These are phyloP conservation scores for Stipa capillata DNA, from an alignment of 176 grass and related monocot genomes.

Conservation along the genomic window DNA sequence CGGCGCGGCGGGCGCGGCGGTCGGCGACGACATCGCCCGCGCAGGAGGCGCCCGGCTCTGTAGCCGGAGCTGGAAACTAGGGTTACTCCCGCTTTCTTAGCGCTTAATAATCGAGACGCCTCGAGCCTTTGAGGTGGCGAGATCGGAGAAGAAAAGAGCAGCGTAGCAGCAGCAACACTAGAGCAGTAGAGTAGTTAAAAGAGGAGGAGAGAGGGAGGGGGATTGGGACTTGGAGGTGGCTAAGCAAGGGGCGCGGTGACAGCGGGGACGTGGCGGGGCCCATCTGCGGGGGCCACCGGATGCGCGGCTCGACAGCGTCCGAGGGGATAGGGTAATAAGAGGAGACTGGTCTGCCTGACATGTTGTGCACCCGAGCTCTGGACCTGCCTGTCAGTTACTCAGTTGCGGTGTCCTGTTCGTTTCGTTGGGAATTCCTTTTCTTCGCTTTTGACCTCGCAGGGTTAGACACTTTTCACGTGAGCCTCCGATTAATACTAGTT, in stretches of 20 bases:
- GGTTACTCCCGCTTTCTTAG: not conserved
- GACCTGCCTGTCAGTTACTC: not conserved
- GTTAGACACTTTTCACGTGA: not conserved
- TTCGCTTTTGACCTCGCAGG: not conserved
- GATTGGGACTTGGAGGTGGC: not conserved
- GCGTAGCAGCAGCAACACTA: not conserved
- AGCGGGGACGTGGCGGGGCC: slow-evolving; percentile 3
- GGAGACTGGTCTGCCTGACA: not conserved
- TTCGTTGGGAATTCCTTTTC: not conserved
- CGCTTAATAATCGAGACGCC: slow-evolving; percentile 16
- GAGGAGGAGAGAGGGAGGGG: not conserved
- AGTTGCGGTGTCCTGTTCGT: rapidly evolving
- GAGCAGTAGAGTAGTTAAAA: not conserved
- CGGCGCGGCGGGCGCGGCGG: slow-evolving; percentile 35
- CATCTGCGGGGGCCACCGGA: not conserved
- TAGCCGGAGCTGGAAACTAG: not conserved
- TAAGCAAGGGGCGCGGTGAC: slow-evolving; percentile 18
- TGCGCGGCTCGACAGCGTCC: not conserved
- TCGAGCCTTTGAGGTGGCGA: not conserved
- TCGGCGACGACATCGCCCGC: slow-evolving; percentile 40
- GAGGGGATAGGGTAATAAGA: not conserved
- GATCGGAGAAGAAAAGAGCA: not conserved
- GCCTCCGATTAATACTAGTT: not conserved
- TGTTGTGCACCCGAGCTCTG: rapidly evolving
- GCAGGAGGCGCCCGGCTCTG: not conserved